Evolutionary conservation across 192 early-diverging fungal species (phyloP), one percentile per base, ranked within the genome.

Genomic region (Chytriomyces confervae): DNA sequence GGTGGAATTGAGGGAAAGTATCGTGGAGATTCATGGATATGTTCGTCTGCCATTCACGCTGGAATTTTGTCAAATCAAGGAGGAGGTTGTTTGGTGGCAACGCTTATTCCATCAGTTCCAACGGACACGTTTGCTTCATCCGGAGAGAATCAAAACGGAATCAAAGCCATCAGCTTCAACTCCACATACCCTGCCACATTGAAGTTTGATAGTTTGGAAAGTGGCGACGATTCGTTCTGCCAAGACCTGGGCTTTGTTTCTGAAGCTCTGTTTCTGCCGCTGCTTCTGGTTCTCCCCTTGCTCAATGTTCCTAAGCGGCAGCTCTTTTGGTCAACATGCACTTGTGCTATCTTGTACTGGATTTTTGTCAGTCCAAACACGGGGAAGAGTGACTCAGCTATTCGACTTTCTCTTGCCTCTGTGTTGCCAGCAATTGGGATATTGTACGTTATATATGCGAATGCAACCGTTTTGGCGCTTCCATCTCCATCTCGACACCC

Each of bases 1-100:
- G 82, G 82, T 47, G 53, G 61, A 29, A 72, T 66, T 13, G 45
- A 62, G 43, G 10, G 5, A 11, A 36, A 36, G 1, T 83, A 83
- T 49, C 67, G 79, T 10, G 82, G 76, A 44, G 82, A 83, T 36
- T 75, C 71, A 16, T 83, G 78, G 79, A 64, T 83, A 11, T 83
- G 82, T 49, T 43, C 63, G n/a, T 46, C 76, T 1, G 82, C 76
- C 5, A 78, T 83, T 11, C 82, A 80, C 48, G 78, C 78, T n/a
- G 82, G 82, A 5, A 48, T 83, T 7, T 50, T 83, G n/a, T 66
- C 60, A 18, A 67, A 80, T 18, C 44, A 43, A 11, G 57, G 65
- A 72, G 82, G 82, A 16, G 82, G 82, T 10, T 83, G 82, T 60
- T 48, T 77, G 3, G 72, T 66, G 0, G 66, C 80, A 7, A 69